phyloP scores from a whole-genome alignment of 495 filamentous ascomycete genomes.

The Aspergillus affinis region DNA sequence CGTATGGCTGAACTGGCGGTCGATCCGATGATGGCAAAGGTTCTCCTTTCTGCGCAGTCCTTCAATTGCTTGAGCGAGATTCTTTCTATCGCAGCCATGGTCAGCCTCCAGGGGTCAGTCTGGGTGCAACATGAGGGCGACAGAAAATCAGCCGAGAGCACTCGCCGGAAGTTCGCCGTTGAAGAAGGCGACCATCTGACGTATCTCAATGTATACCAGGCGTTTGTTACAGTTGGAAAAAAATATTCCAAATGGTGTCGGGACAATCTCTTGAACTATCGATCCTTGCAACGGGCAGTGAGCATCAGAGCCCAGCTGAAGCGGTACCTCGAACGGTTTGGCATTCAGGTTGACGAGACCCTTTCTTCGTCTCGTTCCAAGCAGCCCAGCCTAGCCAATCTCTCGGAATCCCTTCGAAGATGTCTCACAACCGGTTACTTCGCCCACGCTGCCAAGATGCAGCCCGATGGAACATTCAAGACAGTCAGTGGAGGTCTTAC shows the following conservation, averaged over 20 bases:
- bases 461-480: slow-evolving; percentile 86
- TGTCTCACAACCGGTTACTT: slow-evolving; percentile 94
- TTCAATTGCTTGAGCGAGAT: slow-evolving; percentile 85
- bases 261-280: slow-evolving; percentile 83
- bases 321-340: slow-evolving; percentile 84
- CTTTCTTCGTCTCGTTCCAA: slow-evolving; percentile 31
- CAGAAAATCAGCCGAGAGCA: slow-evolving; percentile 69
- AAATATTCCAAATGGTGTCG: slow-evolving; percentile 86
- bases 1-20: slow-evolving; percentile 95
- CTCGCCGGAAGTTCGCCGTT: slow-evolving; percentile 79
- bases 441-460: slow-evolving; percentile 93
- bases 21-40: slow-evolving; percentile 96
- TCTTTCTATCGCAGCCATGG: slow-evolving; percentile 92
- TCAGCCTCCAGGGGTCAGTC: slow-evolving; percentile 74
- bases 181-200: slow-evolving; percentile 97
- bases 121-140: slow-evolving; percentile 80
- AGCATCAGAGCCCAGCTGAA: slow-evolving; percentile 85
- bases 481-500: slow-evolving; percentile 71
- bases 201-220: slow-evolving; percentile 88
- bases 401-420: slow-evolving; percentile 71
- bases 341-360: slow-evolving; percentile 66
- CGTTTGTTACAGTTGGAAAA: slow-evolving; percentile 81
- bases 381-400: slow-evolving; percentile 40
- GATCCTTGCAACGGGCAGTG: slow-evolving; percentile 76
- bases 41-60: slow-evolving; percentile 70